These are phyloP conservation scores for Calonectria naviculata DNA, from an alignment of 2,329 filamentous ascomycete species.

Conservation along the genomic window DNA sequence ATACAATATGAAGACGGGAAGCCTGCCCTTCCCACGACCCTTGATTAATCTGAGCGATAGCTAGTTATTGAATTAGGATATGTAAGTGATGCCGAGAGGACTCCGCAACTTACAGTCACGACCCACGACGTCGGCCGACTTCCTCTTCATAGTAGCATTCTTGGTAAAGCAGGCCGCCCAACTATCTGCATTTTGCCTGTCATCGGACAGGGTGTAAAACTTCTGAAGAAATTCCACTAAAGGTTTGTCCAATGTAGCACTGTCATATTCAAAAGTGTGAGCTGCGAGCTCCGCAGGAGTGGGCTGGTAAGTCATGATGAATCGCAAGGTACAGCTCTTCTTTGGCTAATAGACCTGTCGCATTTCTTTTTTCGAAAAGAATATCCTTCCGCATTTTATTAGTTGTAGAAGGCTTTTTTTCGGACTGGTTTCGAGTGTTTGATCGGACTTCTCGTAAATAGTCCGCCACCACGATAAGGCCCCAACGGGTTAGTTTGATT, in stretches of 20 bases:
- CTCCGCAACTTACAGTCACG: neutral
- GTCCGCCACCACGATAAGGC: too few species aligned
- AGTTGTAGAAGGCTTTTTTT: too few species aligned
- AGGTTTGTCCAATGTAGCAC: neutral
- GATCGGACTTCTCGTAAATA: too few species aligned
- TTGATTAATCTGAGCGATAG: neutral
- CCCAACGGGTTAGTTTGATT: too few species aligned
- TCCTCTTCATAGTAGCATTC: neutral
- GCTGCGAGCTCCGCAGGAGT: neutral
- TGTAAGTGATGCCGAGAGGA: too few species aligned
- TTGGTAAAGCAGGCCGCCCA: constrained; percentile 2
- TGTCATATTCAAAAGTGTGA: neutral
- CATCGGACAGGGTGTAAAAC: neutral
- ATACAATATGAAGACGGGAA: neutral
- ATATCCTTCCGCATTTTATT: too few species aligned
- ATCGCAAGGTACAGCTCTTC: too few species aligned
- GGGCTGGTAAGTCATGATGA: neutral
- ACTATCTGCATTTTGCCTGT: neutral
- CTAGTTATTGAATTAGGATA: neutral
- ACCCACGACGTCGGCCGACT: neutral
- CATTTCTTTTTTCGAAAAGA: too few species aligned
- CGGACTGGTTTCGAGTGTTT: too few species aligned
- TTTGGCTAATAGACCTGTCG: neutral
- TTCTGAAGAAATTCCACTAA: neutral
- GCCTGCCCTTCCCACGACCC: neutral